phyloP scores from a whole-genome alignment of 768 basidiomycete genomes.

The Dictyophora rubrovolvata region DNA sequence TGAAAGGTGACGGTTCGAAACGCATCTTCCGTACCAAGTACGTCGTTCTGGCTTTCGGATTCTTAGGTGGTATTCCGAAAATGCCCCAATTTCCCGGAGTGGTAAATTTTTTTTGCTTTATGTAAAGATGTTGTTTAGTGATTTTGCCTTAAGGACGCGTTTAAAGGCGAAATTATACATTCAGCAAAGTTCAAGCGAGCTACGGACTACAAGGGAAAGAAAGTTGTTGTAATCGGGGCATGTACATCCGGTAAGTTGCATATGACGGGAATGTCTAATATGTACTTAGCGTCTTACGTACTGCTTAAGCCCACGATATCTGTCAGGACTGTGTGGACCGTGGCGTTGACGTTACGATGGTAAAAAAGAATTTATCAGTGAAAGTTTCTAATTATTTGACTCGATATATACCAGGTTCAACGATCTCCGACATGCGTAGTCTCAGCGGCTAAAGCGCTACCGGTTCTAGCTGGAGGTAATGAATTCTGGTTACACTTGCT shows the following conservation, averaged over 20 bases:
- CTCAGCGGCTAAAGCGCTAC: conserved; percentile 31
- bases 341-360: conserved; percentile 29
- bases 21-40: conserved; percentile 25
- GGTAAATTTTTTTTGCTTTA: conserved; percentile 9
- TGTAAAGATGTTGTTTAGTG: background rate
- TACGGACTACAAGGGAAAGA: conserved; percentile 52
- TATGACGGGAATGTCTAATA: background rate
- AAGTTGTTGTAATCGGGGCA: conserved; percentile 58
- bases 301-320: conserved; percentile 35
- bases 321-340: conserved; percentile 33
- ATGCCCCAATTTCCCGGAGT: conserved; percentile 32
- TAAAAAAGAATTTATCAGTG: background rate
- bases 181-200: conserved; percentile 45
- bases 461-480: conserved; percentile 21
- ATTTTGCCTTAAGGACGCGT: conserved; percentile 32
- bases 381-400: background rate
- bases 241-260: conserved; percentile 41
- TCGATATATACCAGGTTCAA: conserved; percentile 22
- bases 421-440: conserved; percentile 48
- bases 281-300: background rate
- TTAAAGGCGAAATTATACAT: conserved; percentile 55
- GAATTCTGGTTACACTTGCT: conserved; percentile 14
- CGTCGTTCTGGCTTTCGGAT: conserved; percentile 49
- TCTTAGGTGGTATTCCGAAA: conserved; percentile 35
- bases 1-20: conserved; percentile 5